Conservation (phyloP, 1,284 basidiomycete genomes). For the Garcileccinum viscosum region DNA sequence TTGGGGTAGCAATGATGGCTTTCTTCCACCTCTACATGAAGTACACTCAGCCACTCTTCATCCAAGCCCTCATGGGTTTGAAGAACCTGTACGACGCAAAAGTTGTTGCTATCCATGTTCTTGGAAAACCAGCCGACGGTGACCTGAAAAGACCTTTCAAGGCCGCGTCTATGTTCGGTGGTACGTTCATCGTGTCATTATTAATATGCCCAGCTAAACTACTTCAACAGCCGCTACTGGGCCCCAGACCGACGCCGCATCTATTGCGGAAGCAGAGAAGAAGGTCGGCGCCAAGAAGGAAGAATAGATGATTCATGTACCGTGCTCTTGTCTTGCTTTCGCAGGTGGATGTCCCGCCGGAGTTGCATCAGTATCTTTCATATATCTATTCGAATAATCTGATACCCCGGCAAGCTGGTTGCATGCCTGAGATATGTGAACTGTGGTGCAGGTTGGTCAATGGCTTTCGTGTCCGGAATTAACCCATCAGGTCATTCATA, state of each 20-base stretch:
- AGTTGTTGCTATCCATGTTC: conserved; percentile 77
- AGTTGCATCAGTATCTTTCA: conserved; percentile 20
- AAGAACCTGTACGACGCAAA: conserved; percentile 89
- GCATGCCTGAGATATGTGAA: background rate
- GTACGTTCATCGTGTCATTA: conserved; percentile 44
- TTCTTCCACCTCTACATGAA: conserved; percentile 89
- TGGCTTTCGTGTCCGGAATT: background rate
- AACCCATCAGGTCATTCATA: background rate
- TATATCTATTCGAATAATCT: conserved; percentile 23
- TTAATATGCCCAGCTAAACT: background rate
- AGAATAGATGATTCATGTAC: conserved; percentile 51
- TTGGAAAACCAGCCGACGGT: conserved; percentile 80
- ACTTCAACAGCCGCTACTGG: conserved; percentile 47
- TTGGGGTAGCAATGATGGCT: conserved; percentile 86
- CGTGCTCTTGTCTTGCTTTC: conserved; percentile 18
- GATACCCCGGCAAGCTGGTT: conserved; percentile 1
- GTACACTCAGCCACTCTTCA: conserved; percentile 92
- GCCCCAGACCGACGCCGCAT: conserved; percentile 84
- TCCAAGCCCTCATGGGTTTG: conserved; percentile 88
- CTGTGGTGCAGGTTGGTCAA: background rate
- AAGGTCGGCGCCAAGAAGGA: conserved; percentile 79
- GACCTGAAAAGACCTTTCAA: conserved; percentile 95
- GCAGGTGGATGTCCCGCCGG: conserved; percentile 24
- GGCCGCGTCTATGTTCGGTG: conserved; percentile 74
- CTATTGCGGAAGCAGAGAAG: conserved; percentile 89